Percentiles rank a stretch among this genome's conserved stretches.
Conservation (phyloP, 2,329 filamentous ascomycete genomes). For the Clarireedia monteithiana region DNA sequence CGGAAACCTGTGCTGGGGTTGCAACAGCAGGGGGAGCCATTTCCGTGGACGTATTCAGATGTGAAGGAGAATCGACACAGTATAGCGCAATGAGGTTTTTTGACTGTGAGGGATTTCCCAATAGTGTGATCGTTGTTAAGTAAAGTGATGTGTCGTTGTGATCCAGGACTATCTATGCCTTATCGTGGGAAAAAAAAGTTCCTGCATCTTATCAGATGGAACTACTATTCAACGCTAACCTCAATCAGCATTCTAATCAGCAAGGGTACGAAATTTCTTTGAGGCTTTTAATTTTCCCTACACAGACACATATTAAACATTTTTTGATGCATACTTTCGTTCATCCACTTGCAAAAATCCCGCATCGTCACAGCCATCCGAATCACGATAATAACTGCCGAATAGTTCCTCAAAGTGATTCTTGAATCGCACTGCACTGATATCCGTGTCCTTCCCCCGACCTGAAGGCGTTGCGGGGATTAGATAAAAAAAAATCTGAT, state of each 20-base stretch:
- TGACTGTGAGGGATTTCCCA: not conserved
- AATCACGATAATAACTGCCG: not conserved
- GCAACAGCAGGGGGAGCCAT: constrained; percentile 9
- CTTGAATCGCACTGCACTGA: not conserved
- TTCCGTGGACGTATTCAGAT: constrained; percentile 21
- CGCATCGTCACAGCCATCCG: too few relatives aligned
- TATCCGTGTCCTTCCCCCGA: not conserved
- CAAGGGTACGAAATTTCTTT: not conserved
- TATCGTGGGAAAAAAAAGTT: not conserved
- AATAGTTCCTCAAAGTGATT: not conserved
- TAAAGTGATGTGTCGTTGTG: not conserved
- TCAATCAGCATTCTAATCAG: not conserved
- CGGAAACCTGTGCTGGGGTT: not conserved
- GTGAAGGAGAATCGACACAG: not conserved
- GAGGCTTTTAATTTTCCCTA: not conserved
- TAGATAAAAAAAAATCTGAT: not conserved
- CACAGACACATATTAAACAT: too few relatives aligned
- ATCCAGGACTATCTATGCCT: not conserved
- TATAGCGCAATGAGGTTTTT: not conserved
- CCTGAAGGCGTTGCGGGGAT: not conserved
- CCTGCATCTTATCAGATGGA: not conserved
- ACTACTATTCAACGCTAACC: not conserved
- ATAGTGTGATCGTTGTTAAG: not conserved
- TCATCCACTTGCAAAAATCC: too few relatives aligned
- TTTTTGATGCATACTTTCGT: too few relatives aligned